Conservation (phyloP, 2,329 filamentous ascomycete genomes). For the Ceratocystis colombiana region DNA sequence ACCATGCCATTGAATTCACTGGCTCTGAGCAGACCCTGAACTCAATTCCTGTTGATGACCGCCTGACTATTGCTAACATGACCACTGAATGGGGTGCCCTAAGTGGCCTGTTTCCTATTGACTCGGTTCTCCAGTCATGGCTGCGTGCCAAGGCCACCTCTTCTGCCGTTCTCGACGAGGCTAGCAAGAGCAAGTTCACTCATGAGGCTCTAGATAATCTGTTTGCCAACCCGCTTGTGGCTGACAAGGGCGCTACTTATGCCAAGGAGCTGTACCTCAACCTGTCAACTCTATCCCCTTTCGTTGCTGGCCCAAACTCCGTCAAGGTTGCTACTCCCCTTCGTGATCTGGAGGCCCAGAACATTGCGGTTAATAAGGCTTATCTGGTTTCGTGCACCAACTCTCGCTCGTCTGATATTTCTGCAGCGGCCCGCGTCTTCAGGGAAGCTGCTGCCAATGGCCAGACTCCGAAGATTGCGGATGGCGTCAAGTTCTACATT, state of each 20-base stretch:
- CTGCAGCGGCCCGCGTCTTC: conserved; percentile 75
- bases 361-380: conserved; percentile 71
- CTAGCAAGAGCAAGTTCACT: conserved; percentile 50
- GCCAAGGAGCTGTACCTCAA: conserved; percentile 76
- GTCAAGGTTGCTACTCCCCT: conserved; percentile 80
- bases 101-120: conserved; percentile 60
- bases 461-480: conserved; percentile 57
- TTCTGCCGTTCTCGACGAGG: conserved; percentile 48
- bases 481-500: conserved; percentile 76
- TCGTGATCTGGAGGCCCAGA: conserved; percentile 56
- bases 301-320: conserved; percentile 78
- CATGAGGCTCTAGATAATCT: conserved; percentile 66
- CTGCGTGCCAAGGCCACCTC: conserved; percentile 64
- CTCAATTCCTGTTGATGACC: conserved; percentile 60
- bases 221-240: conserved; percentile 52
- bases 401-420: conserved; percentile 67
- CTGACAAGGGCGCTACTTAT: conserved; percentile 70
- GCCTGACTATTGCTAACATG: conserved; percentile 71
- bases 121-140: conserved; percentile 62
- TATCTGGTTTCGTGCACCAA: conserved; percentile 86
- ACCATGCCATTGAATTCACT: conserved; percentile 81
- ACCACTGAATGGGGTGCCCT: conserved; percentile 71
- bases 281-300: conserved; percentile 72
- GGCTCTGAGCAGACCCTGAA: conserved; percentile 68
- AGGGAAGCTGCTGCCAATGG: conserved; percentile 60